These are phyloP conservation scores for Amphicarpaea edgeworthii DNA, from an alignment of 306 rosid genomes.

Conservation along the genomic window DNA sequence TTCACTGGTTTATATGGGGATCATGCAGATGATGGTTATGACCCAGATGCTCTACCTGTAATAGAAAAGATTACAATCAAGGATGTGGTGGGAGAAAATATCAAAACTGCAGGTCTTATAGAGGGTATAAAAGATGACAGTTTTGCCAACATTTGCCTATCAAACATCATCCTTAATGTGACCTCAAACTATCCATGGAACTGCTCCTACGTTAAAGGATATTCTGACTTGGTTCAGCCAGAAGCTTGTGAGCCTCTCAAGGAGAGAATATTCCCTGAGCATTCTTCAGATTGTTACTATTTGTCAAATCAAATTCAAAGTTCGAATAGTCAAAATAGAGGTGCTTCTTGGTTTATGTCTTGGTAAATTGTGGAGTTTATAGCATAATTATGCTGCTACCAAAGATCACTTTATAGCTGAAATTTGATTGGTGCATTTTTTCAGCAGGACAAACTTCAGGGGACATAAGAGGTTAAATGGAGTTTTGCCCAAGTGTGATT, in stretches of 20 bases:
- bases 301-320: constrained; percentile 50
- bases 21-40: constrained; percentile 69
- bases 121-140: constrained; percentile 75
- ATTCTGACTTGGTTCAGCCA: constrained; percentile 65
- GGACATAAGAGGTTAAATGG: constrained; percentile 59
- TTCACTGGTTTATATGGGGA: constrained; percentile 77
- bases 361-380: constrained; percentile 63
- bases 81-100: constrained; percentile 65
- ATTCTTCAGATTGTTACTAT: constrained; percentile 73
- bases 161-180: constrained; percentile 63
- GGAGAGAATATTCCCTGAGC: constrained; percentile 65
- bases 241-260: constrained; percentile 64
- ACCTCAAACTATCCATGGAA: constrained; percentile 72
- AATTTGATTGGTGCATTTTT: constrained; percentile 61
- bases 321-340: constrained; percentile 53
- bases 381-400: constrained; percentile 50
- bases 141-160: constrained; percentile 66
- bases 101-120: constrained; percentile 64
- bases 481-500: constrained; percentile 57
- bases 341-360: constrained; percentile 59
- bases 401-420: constrained; percentile 57
- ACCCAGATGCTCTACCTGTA: constrained; percentile 68
- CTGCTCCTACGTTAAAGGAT: constrained; percentile 72
- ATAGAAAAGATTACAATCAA: constrained; percentile 65
- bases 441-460: constrained; percentile 52